These are phyloP conservation scores for Nakazawaea anatomiae DNA, from an alignment of 805 yeast genomes.

Conservation along the genomic window DNA sequence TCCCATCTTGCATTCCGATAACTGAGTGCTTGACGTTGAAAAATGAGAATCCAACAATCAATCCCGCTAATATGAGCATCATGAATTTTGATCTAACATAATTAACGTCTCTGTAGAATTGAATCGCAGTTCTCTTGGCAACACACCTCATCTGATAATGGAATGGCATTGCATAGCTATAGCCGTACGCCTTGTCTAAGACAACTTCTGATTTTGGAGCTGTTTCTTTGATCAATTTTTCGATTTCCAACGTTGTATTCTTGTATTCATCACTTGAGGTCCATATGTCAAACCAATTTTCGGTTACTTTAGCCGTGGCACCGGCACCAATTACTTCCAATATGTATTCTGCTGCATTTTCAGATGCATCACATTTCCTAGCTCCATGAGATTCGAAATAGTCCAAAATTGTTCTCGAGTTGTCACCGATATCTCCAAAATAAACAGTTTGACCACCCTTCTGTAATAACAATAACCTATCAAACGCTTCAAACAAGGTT, in stretches of 20 bases:
- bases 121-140: slow-evolving; percentile 29
- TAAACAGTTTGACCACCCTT: slow-evolving; percentile 78
- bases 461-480: slow-evolving; percentile 58
- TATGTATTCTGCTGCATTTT: slow-evolving; percentile 34
- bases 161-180: slow-evolving; percentile 19
- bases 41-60: slow-evolving; percentile 53
- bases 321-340: background rate
- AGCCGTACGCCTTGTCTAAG: background rate
- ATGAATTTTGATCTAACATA: slow-evolving; percentile 44
- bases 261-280: background rate
- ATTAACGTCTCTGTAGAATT: slow-evolving; percentile 42
- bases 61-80: slow-evolving; percentile 34
- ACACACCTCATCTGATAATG: slow-evolving; percentile 29
- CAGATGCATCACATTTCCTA: slow-evolving; percentile 41
- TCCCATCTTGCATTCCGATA: slow-evolving; percentile 52
- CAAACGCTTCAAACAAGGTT: slow-evolving; percentile 59
- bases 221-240: background rate
- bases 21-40: slow-evolving; percentile 47
- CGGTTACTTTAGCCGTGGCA: background rate
- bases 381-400: slow-evolving; percentile 69
- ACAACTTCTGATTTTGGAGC: background rate
- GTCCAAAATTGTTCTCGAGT: slow-evolving; percentile 48
- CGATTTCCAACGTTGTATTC: background rate
- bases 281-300: background rate
- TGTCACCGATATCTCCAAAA: slow-evolving; percentile 74